Evolutionary conservation across 768 basidiomycete species (phyloP).

Genomic region (Myochromella boudieri): DNA sequence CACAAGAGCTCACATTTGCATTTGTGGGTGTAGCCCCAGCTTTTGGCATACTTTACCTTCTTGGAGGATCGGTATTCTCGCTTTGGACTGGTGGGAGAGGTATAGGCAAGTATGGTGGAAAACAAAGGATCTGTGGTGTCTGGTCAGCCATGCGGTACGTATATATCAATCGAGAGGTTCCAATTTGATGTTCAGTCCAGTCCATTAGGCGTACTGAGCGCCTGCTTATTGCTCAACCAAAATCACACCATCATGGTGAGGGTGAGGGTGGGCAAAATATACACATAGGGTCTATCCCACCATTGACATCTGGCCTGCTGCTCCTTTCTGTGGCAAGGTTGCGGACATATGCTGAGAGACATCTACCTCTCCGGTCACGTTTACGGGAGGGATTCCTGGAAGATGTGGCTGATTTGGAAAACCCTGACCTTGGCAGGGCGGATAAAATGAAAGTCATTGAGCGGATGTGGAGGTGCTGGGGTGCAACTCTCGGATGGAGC

Average conservation of each 20-base stretch:
- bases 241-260: not conserved
- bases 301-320: constrained; percentile 71
- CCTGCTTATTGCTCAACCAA: constrained; percentile 54
- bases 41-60: constrained; percentile 73
- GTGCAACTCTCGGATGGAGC: constrained; percentile 64
- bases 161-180: not conserved
- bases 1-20: constrained; percentile 93
- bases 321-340: constrained; percentile 70
- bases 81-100: constrained; percentile 53
- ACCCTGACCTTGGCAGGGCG: constrained; percentile 60
- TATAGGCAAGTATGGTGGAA: constrained; percentile 58
- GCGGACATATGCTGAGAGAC: constrained; percentile 59
- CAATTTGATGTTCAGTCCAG: not conserved
- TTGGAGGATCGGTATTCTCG: constrained; percentile 50
- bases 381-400: constrained; percentile 80
- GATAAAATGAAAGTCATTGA: constrained; percentile 81
- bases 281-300: constrained; percentile 24
- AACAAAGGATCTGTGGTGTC: constrained; percentile 46
- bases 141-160: constrained; percentile 73
- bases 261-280: constrained; percentile 4
- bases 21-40: constrained; percentile 96
- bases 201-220: constrained; percentile 61
- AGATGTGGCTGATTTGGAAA: constrained; percentile 81
- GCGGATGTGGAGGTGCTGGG: constrained; percentile 91
- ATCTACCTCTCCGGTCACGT: constrained; percentile 56